Evolutionary conservation across 2,329 filamentous ascomycete species (phyloP), one percentile per base, ranked within the genome.

Genomic region (Fusarium metavorans): DNA sequence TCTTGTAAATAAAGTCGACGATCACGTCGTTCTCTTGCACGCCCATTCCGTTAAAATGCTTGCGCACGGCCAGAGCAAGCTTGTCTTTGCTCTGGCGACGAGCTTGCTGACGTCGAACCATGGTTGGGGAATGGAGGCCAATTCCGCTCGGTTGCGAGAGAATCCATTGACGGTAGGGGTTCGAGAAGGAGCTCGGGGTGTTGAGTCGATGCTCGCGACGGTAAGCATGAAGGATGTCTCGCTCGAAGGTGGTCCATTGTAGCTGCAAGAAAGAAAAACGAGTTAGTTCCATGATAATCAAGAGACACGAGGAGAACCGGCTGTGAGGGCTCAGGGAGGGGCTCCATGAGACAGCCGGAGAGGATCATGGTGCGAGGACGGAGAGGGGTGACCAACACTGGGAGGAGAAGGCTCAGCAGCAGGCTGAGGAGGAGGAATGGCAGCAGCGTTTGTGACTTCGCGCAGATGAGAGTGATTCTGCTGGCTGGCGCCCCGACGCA

Each of bases 11-110:
- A 80, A 95, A 91, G 74, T 94, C 93, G 66, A 95, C 93, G 67
- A 97, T 93, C 74, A 95, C 92, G 77, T 97, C 94, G 80, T 92
- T 95, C 85, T 97, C 94, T 74, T 92, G 92, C 45, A 96, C 90
- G 18, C 92, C 93, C 74, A 94, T 87, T 37, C 90, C 91, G 80
- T 97, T 97, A 85, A 97, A 97, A 83, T 97, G 93, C 81, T 95
- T 95, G 74, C 94, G 88, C 58, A 95, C 92, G 2, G 90, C 88
- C 74, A 91, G 87, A 10, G 93, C 92, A 64, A 97, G 86, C 74
- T 93, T 89, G 41, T 94, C 92, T 80, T 93, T 93, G 78, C 89
- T 90, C 80, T 95, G 91, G 64, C 92, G 88, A 62, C 92, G 86
- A 78, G 91, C 87, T 56, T 90, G 86, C 74, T 89, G 90, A 76